phyloP scores from a whole-genome alignment of 1,284 basidiomycete species.

The Golubevia pallescens region DNA sequence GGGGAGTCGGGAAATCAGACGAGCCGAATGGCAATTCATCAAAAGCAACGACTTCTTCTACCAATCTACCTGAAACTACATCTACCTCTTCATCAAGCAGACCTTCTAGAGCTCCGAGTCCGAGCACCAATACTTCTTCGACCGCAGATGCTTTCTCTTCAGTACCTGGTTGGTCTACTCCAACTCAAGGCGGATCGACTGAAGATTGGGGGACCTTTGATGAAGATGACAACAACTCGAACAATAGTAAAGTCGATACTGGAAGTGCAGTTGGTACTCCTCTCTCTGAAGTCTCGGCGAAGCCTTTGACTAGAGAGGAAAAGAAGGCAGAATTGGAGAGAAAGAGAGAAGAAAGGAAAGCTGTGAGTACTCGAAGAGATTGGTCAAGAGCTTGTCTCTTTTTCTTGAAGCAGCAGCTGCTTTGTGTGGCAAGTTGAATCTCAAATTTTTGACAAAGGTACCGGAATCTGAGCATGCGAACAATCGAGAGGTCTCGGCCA shows the following conservation, averaged over 20 bases:
- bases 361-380: no score
- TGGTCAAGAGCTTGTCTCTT: no score
- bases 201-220: slow-evolving; percentile 1
- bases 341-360: slow-evolving; percentile 34
- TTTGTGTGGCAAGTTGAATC: no score
- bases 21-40: not conserved
- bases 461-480: no score
- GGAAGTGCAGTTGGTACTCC: slow-evolving; percentile 6
- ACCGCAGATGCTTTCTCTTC: slow-evolving; percentile 5
- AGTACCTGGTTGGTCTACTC: not conserved
- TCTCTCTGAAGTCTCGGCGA: slow-evolving; percentile 11
- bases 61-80: not conserved
- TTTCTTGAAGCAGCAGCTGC: no score
- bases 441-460: no score
- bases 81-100: not conserved
- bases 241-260: not conserved
- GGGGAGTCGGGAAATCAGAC: slow-evolving; percentile 13
- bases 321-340: slow-evolving; percentile 41
- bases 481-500: no score
- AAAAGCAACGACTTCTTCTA: not conserved
- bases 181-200: not conserved
- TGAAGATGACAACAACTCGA: slow-evolving; percentile 2
- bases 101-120: slow-evolving; percentile 4
- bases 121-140: not conserved
- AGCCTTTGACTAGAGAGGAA: slow-evolving; percentile 39